Conservation (phyloP, 2,329 filamentous ascomycete genomes). For the Acrodontium crateriforme region DNA sequence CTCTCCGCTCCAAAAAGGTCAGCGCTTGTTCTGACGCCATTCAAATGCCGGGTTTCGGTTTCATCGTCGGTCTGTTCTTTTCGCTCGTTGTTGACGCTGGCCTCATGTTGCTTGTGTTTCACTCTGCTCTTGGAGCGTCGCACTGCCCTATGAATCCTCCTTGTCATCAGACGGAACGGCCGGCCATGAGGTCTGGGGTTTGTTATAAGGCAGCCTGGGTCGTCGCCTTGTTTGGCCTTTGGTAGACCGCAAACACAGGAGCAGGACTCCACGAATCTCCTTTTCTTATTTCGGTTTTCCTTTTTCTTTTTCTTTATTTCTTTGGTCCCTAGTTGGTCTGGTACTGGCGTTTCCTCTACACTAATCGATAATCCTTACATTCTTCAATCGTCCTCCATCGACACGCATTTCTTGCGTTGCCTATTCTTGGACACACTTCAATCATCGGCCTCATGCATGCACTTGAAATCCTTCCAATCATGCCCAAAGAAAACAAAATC, state of each 20-base stretch:
- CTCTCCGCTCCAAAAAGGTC: not conserved
- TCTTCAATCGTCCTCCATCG: slow-evolving; percentile 9
- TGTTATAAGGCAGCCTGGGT: slow-evolving; percentile 6
- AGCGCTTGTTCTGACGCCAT: slow-evolving; percentile 1
- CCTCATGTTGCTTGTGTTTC: too few species aligned
- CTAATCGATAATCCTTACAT: slow-evolving; percentile 9
- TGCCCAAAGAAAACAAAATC: slow-evolving; percentile 31
- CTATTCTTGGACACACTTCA: slow-evolving; percentile 13
- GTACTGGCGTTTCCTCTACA: slow-evolving; percentile 13
- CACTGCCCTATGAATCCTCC: not conserved
- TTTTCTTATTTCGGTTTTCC: slow-evolving; percentile 6
- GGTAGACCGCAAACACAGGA: slow-evolving; percentile 3
- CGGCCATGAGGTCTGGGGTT: slow-evolving; percentile 1
- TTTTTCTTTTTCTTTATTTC: slow-evolving; percentile 17
- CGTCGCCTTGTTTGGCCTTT: slow-evolving; percentile 3
- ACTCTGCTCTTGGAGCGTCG: not conserved
- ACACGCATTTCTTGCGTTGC: slow-evolving; percentile 3
- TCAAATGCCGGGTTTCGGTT: slow-evolving; percentile 8
- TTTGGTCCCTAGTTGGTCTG: slow-evolving; percentile 17
- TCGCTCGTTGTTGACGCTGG: too few species aligned
- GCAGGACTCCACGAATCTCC: slow-evolving; percentile 2
- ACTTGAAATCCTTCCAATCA: too few species aligned
- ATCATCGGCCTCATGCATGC: slow-evolving; percentile 6
- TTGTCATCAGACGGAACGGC: slow-evolving; percentile 1
- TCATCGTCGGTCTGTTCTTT: not conserved